Evolutionary conservation across 176 grass and related monocot species (phyloP).

Genomic region (Cenchrus purpureus): DNA sequence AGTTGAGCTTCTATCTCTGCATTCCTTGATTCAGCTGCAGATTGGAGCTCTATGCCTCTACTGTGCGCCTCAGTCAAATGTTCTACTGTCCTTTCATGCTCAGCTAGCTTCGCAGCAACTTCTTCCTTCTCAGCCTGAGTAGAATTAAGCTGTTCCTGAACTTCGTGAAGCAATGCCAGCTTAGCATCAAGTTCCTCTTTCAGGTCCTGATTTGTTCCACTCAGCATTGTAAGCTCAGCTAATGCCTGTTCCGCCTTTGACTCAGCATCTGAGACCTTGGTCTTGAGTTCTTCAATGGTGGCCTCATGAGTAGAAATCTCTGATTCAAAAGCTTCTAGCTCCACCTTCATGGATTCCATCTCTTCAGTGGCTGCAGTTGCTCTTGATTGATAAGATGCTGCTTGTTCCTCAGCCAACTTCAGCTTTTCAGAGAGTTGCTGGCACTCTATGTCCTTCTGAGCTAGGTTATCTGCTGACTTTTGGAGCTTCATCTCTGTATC

Average conservation of each 20-base stretch:
- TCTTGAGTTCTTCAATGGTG: constrained; percentile 65
- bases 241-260: constrained; percentile 56
- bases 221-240: constrained; percentile 53
- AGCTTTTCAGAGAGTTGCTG: constrained; percentile 60
- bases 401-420: constrained; percentile 57
- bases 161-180: constrained; percentile 56
- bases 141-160: constrained; percentile 62
- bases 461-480: constrained; percentile 52
- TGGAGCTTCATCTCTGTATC: constrained; percentile 79
- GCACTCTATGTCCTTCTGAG: constrained; percentile 62
- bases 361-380: constrained; percentile 61
- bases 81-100: constrained; percentile 51
- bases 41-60: constrained; percentile 60
- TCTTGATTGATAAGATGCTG: constrained; percentile 58
- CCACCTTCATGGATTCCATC: constrained; percentile 67
- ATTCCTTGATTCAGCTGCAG: constrained; percentile 55
- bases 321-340: constrained; percentile 73
- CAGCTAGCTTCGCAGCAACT: constrained; percentile 48
- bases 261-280: constrained; percentile 55
- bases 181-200: constrained; percentile 75
- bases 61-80: constrained; percentile 58
- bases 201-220: constrained; percentile 52
- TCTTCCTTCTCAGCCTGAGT: constrained; percentile 60
- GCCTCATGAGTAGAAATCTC: constrained; percentile 66
- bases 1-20: constrained; percentile 59